phyloP scores from a whole-genome alignment of 352 stramenopile species.

The Pythium rhizo-oryzae region DNA sequence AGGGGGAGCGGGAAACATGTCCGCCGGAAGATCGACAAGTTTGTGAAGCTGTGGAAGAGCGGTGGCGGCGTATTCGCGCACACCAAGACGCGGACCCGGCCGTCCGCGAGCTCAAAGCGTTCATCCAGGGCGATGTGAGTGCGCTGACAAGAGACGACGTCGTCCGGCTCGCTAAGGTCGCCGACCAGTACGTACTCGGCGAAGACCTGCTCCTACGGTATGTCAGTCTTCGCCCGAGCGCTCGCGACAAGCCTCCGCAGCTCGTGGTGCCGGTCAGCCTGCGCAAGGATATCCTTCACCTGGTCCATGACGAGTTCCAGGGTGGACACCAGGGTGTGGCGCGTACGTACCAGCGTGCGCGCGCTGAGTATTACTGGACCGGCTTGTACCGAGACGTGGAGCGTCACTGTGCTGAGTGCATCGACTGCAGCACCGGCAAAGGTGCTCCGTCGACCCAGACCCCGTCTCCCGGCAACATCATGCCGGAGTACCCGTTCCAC shows the following conservation, averaged over 20 bases:
- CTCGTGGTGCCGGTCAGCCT: constrained; percentile 15
- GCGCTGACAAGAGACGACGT: not conserved
- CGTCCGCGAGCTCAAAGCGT: not conserved
- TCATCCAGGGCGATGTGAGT: not conserved
- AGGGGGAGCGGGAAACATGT: no score
- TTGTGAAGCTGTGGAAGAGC: no score
- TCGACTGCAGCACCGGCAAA: constrained; percentile 25
- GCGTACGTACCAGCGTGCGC: constrained; percentile 16
- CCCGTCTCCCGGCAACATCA: constrained; percentile 23
- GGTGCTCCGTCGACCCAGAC: constrained; percentile 1
- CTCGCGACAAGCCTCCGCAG: not conserved
- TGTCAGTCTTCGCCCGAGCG: constrained; percentile 1
- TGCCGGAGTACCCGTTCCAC: constrained; percentile 22
- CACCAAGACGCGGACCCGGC: constrained; percentile 12
- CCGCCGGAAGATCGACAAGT: no score
- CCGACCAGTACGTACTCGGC: constrained; percentile 19
- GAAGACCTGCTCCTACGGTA: constrained; percentile 12
- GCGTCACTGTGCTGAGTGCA: constrained; percentile 5
- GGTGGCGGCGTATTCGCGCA: constrained; percentile 11
- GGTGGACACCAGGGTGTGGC: constrained; percentile 25
- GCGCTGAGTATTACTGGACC: constrained; percentile 20
- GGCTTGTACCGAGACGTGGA: constrained; percentile 27
- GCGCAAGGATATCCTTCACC: constrained; percentile 15
- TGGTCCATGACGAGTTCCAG: no score
- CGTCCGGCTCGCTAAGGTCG: constrained; percentile 11